These are phyloP conservation scores for Domatiomyces catenatus DNA, from an alignment of 2,329 filamentous ascomycete species.

Conservation along the genomic window DNA sequence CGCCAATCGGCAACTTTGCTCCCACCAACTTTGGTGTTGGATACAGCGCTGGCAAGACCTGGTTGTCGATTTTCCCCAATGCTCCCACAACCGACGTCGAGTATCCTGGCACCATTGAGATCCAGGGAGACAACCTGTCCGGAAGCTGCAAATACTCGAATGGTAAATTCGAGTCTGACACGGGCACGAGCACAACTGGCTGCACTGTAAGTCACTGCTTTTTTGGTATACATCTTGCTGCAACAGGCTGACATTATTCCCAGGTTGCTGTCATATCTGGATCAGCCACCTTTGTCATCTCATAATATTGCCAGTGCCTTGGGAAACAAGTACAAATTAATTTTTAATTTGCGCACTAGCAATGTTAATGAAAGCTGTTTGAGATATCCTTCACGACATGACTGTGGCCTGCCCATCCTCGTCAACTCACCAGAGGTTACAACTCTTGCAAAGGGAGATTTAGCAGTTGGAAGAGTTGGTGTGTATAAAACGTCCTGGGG, in stretches of 20 bases:
- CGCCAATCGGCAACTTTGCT: constrained; percentile 62
- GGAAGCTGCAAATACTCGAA: constrained; percentile 51
- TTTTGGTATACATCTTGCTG: neutral
- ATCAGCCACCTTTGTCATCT: constrained; percentile 35
- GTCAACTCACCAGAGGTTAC: neutral
- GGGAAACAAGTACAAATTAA: neutral
- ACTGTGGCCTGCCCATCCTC: constrained; percentile 1
- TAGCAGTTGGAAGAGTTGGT: neutral
- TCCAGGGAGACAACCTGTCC: constrained; percentile 48
- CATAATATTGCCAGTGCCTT: constrained; percentile 6
- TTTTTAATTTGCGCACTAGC: neutral
- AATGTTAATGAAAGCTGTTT: neutral
- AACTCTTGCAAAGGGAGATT: neutral
- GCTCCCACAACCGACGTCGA: constrained; percentile 52
- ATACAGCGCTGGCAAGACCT: constrained; percentile 48
- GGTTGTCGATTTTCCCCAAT: constrained; percentile 75
- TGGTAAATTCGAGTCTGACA: constrained; percentile 44
- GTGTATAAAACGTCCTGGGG: neutral
- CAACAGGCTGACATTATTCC: constrained; percentile 5
- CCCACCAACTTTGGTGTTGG: constrained; percentile 77
- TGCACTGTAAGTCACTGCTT: constrained; percentile 59
- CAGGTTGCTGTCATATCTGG: constrained; percentile 37
- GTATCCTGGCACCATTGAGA: constrained; percentile 66
- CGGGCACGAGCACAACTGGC: constrained; percentile 40
- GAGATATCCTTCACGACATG: constrained; percentile 9